Evolutionary conservation across 228 moss, liverwort and hornwort genomes (phyloP).

Genomic region (Sphagnum magellanicum): DNA sequence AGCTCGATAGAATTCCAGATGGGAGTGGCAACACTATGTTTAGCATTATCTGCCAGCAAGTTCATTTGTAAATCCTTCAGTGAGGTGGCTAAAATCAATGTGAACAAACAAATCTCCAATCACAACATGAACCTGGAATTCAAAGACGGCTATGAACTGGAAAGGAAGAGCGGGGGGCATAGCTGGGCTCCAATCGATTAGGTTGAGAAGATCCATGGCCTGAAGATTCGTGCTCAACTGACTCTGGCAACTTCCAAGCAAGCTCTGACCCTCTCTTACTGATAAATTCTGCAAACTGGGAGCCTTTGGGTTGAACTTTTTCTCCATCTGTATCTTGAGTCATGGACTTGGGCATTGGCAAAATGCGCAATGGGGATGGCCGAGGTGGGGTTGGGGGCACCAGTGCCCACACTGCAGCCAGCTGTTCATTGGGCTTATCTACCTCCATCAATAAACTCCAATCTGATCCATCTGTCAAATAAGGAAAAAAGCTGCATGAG

Average conservation of each 20-base stretch:
- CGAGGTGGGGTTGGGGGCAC: constrained; percentile 91
- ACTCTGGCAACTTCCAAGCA: constrained; percentile 39
- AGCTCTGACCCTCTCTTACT: constrained; percentile 51
- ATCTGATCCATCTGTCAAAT: constrained; percentile 50
- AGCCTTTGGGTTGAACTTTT: constrained; percentile 42
- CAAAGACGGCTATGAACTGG: constrained; percentile 49
- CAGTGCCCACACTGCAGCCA: constrained; percentile 94
- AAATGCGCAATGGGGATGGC: constrained; percentile 35
- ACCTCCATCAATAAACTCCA: constrained; percentile 61
- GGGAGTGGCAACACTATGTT: no score
- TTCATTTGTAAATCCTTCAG: no score
- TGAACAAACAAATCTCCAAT: no score
- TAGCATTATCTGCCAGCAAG: no score
- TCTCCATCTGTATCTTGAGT: constrained; percentile 33
- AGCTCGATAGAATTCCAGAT: no score
- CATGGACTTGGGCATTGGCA: constrained; percentile 27
- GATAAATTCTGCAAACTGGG: constrained; percentile 70
- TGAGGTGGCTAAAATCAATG: no score
- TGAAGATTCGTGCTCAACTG: constrained; percentile 9
- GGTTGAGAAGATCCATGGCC: constrained; percentile 20
- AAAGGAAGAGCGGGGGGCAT: constrained; percentile 27
- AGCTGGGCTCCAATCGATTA: constrained; percentile 35
- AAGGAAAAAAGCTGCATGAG: no score
- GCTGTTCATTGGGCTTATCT: constrained; percentile 73
- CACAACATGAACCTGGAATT: background rate